Conservation (phyloP, 768 basidiomycete genomes). For the Mycena maculata region DNA sequence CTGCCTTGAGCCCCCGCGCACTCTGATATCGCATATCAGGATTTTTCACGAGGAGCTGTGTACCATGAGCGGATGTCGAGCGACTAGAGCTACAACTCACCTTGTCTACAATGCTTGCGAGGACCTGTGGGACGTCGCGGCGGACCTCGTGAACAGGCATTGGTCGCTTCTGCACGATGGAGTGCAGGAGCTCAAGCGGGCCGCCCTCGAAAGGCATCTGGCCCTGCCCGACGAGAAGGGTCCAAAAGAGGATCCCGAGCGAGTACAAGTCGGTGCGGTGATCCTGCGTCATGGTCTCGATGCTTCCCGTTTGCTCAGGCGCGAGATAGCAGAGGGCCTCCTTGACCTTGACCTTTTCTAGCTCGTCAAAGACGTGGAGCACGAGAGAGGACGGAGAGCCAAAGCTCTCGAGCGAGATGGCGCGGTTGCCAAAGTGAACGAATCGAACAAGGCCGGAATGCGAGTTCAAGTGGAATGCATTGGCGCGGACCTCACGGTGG, state of each 20-base stretch:
- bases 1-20: conserved; percentile 74
- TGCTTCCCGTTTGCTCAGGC: conserved; percentile 81
- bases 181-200: conserved; percentile 72
- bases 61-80: conserved; percentile 20
- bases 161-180: conserved; percentile 77
- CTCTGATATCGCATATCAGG: conserved; percentile 79
- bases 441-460: conserved; percentile 77
- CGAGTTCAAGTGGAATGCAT: conserved; percentile 79
- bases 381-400: conserved; percentile 80
- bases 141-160: conserved; percentile 83
- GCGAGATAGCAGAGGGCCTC: conserved; percentile 81
- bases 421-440: conserved; percentile 81
- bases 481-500: conserved; percentile 83
- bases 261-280: conserved; percentile 82
- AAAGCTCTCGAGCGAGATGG: conserved; percentile 75
- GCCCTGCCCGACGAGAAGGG: conserved; percentile 75
- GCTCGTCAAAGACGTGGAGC: conserved; percentile 67
- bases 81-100: conserved; percentile 41
- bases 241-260: conserved; percentile 80
- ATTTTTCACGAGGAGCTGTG: conserved; percentile 72
- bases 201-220: conserved; percentile 73
- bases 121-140: conserved; percentile 76
- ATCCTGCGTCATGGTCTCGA: conserved; percentile 77
- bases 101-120: conserved; percentile 78
- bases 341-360: conserved; percentile 76